Percentiles rank a stretch among this genome's conserved stretches.
Evolutionary conservation across 345 rosid genomes (phyloP).

Genomic region (Citrus sp.): DNA sequence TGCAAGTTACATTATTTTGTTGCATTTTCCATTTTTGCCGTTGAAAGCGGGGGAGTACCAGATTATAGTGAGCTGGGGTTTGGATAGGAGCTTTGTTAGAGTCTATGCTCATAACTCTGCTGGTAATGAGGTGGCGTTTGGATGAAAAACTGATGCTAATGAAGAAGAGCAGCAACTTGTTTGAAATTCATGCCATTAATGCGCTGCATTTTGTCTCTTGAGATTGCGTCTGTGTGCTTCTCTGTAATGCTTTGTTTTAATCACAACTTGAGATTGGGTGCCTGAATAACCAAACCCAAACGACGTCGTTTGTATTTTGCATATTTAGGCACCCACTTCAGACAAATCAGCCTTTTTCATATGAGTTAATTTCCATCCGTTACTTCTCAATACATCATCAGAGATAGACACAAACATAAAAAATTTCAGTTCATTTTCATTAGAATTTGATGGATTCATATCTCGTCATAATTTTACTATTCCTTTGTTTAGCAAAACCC

Average conservation of each 20-base stretch:
- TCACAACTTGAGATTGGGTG: too few species aligned
- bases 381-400: too few species aligned
- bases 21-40: conserved; percentile 1
- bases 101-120: conserved; percentile 25
- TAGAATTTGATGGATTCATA: too few species aligned
- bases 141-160: conserved; percentile 31
- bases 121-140: conserved; percentile 25
- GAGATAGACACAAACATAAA: too few species aligned
- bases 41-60: conserved; percentile 20
- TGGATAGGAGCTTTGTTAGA: conserved; percentile 19
- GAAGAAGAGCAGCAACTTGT: conserved; percentile 12
- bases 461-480: too few species aligned
- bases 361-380: too few species aligned
- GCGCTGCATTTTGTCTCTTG: conserved; percentile 30
- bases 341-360: too few species aligned
- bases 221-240: conserved; percentile 33
- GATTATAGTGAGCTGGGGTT: conserved; percentile 23
- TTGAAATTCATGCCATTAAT: conserved; percentile 31
- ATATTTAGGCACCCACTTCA: too few species aligned
- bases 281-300: too few species aligned
- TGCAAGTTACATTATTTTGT: not conserved
- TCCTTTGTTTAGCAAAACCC: too few species aligned
- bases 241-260: not conserved
- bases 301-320: too few species aligned
- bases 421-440: too few species aligned